These are phyloP conservation scores for Naegleria fowleri DNA, from an alignment of 208 protist species.

Conservation along the genomic window DNA sequence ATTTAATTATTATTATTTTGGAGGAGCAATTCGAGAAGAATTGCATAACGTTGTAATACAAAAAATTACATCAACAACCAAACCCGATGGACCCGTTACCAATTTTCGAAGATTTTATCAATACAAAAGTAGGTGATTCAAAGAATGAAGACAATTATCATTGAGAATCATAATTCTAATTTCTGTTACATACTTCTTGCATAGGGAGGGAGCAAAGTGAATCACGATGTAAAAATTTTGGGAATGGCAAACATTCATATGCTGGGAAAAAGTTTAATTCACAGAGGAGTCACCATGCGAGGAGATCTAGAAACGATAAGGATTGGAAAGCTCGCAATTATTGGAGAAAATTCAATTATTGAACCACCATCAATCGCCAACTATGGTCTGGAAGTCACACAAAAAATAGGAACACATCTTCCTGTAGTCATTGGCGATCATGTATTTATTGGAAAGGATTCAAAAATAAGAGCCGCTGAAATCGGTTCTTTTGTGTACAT, in stretches of 20 bases:
- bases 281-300: not conserved
- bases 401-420: not conserved
- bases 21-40: not conserved
- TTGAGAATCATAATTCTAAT: no score
- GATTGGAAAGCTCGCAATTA: not conserved
- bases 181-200: no score
- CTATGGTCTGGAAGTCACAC: not conserved
- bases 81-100: not conserved
- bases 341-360: not conserved
- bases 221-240: not conserved
- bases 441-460: not conserved
- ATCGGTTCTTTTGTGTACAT: conserved; percentile 1
- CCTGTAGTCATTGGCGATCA: not conserved
- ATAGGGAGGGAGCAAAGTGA: conserved; percentile 4
- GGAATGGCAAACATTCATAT: not conserved
- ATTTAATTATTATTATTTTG: not conserved
- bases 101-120: not conserved
- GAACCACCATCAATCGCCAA: not conserved
- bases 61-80: not conserved
- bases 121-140: not conserved
- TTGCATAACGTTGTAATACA: not conserved
- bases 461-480: not conserved
- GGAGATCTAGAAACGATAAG: not conserved
- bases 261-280: not conserved
- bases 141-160: no score